These are phyloP conservation scores for Arthroderma uncinatum DNA, from an alignment of 2,329 filamentous ascomycete species.

Conservation along the genomic window DNA sequence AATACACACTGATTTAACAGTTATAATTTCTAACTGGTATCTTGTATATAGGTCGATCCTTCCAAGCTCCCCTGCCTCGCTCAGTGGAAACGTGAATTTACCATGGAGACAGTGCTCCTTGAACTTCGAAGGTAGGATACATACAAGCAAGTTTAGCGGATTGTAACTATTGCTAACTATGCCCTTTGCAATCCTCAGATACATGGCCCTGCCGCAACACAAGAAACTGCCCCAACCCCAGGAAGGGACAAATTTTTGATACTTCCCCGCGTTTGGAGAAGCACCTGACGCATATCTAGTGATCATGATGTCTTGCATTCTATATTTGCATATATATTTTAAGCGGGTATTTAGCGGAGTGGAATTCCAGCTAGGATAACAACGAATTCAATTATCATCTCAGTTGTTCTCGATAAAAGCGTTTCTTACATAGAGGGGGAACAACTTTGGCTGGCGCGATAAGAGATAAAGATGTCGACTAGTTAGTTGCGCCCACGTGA, in stretches of 20 bases:
- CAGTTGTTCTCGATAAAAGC: background rate
- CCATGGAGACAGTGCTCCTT: constrained; percentile 87
- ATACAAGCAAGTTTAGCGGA: background rate
- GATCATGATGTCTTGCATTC: background rate
- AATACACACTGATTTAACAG: background rate
- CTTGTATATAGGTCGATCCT: constrained; percentile 59
- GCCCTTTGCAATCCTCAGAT: constrained; percentile 44
- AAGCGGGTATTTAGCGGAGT: background rate
- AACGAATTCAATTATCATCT: background rate
- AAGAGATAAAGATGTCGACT: background rate
- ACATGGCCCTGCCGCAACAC: constrained; percentile 82
- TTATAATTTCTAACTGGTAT: background rate
- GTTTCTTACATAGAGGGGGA: background rate
- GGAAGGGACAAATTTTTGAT: constrained; percentile 47
- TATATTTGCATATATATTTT: constrained; percentile 2
- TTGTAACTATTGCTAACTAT: background rate
- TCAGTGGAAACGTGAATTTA: constrained; percentile 85
- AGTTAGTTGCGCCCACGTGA: background rate
- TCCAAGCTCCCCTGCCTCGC: constrained; percentile 72
- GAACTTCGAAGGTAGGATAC: constrained; percentile 61
- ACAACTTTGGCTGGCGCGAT: background rate
- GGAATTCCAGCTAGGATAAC: background rate
- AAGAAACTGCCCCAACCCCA: constrained; percentile 93
- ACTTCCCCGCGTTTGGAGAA: background rate
- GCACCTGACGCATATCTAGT: background rate